Evolutionary conservation across 2,329 filamentous ascomycete genomes (phyloP).

Genomic region (Aspergillus sp.): DNA sequence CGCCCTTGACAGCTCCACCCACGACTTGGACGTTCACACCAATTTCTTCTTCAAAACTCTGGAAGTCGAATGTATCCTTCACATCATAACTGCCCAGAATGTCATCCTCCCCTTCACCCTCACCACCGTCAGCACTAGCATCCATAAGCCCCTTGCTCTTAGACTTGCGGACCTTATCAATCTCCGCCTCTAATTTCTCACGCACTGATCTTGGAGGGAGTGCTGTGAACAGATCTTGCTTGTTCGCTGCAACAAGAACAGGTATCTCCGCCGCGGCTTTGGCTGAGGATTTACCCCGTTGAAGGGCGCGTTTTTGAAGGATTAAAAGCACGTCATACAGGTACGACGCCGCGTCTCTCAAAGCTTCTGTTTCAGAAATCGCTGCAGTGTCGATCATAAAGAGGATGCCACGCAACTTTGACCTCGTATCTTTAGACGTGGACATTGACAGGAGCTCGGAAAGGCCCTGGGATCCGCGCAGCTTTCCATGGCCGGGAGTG

Average conservation of each 20-base stretch:
- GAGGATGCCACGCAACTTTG: slow-evolving; percentile 67
- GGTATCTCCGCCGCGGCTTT: slow-evolving; percentile 64
- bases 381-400: slow-evolving; percentile 86
- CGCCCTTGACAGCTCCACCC: slow-evolving; percentile 66
- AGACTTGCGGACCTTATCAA: slow-evolving; percentile 73
- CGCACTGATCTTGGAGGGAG: slow-evolving; percentile 76
- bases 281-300: slow-evolving; percentile 50
- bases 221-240: slow-evolving; percentile 92
- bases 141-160: slow-evolving; percentile 80
- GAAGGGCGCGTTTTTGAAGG: slow-evolving; percentile 71
- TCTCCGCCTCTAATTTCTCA: slow-evolving; percentile 73
- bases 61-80: slow-evolving; percentile 74
- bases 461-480: slow-evolving; percentile 63
- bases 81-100: slow-evolving; percentile 82
- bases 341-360: slow-evolving; percentile 76
- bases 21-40: slow-evolving; percentile 75
- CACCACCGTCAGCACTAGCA: slow-evolving; percentile 65
- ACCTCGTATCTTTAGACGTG: slow-evolving; percentile 33
- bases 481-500: slow-evolving; percentile 93
- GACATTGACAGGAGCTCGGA: slow-evolving; percentile 38
- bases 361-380: slow-evolving; percentile 47
- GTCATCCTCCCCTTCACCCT: slow-evolving; percentile 69
- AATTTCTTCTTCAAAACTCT: slow-evolving; percentile 74
- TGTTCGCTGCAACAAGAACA: slow-evolving; percentile 87
- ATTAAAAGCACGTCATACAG: slow-evolving; percentile 84